Conservation (phyloP, 495 filamentous ascomycete species). For the Hypomontagnella submonticulosa region DNA sequence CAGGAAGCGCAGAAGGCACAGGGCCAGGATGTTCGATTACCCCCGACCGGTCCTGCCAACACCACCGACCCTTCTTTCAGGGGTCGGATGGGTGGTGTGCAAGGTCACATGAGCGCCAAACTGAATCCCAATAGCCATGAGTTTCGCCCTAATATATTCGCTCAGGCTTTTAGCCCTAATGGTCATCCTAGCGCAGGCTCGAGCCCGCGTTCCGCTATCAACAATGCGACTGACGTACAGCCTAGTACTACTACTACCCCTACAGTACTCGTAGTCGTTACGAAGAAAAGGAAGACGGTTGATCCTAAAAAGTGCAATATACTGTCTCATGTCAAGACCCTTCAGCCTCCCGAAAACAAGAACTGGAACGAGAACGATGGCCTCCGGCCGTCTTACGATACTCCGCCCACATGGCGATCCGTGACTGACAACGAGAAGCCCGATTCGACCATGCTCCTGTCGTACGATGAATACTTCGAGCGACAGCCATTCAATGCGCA, state of each 20-base stretch:
- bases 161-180: slow-evolving; percentile 80
- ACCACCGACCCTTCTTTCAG: slow-evolving; percentile 56
- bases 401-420: slow-evolving; percentile 80
- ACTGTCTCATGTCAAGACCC: slow-evolving; percentile 74
- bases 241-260: slow-evolving; percentile 20
- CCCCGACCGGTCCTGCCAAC: slow-evolving; percentile 66
- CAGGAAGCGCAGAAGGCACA: slow-evolving; percentile 61
- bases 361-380: slow-evolving; percentile 75
- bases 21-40: slow-evolving; percentile 57
- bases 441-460: slow-evolving; percentile 64
- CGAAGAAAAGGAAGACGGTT: slow-evolving; percentile 72
- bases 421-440: slow-evolving; percentile 70
- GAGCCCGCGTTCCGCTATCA: slow-evolving; percentile 68
- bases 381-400: slow-evolving; percentile 80
- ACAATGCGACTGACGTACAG: slow-evolving; percentile 57
- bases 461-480: slow-evolving; percentile 82
- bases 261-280: slow-evolving; percentile 59
- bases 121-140: slow-evolving; percentile 86
- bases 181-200: slow-evolving; percentile 69
- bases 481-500: slow-evolving; percentile 64
- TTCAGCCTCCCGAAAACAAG: slow-evolving; percentile 76
- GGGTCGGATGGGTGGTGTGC: slow-evolving; percentile 58
- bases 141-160: slow-evolving; percentile 84
- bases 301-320: slow-evolving; percentile 65
- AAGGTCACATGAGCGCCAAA: slow-evolving; percentile 66